These are phyloP conservation scores for Nakazawaea anatomiae DNA, from an alignment of 805 yeast genomes.

Conservation along the genomic window DNA sequence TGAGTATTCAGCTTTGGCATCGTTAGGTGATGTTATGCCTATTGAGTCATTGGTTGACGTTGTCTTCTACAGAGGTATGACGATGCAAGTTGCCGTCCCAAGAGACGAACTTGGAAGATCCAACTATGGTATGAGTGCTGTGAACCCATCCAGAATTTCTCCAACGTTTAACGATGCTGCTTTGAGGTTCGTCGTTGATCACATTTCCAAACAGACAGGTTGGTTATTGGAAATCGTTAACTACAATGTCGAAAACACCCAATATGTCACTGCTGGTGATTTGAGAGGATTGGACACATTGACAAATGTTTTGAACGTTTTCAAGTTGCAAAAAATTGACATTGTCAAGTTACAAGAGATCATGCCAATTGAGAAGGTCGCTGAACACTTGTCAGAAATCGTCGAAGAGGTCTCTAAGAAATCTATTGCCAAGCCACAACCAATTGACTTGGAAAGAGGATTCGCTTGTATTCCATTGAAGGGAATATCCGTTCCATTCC, in stretches of 20 bases:
- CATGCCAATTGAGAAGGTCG: constrained; percentile 82
- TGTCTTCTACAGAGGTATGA: constrained; percentile 99
- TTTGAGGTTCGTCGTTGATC: constrained; percentile 87
- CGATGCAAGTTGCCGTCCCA: constrained; percentile 99
- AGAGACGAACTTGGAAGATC: constrained; percentile 94
- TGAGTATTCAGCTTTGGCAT: constrained; percentile 96
- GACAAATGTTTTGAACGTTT: constrained; percentile 86
- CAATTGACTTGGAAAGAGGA: constrained; percentile 95
- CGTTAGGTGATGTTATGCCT: constrained; percentile 98
- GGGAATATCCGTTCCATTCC: constrained; percentile 99
- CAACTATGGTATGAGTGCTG: constrained; percentile 98
- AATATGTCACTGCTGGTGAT: constrained; percentile 98
- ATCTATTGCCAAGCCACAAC: constrained; percentile 86
- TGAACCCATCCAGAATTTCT: constrained; percentile 91
- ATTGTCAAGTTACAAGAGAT: constrained; percentile 80
- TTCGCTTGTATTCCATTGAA: constrained; percentile 96
- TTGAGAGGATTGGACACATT: constrained; percentile 90
- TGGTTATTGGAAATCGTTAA: constrained; percentile 98
- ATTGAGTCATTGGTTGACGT: constrained; percentile 95
- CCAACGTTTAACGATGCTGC: constrained; percentile 90
- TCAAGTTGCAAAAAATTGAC: constrained; percentile 92
- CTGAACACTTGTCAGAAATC: constrained; percentile 82
- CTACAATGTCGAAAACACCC: constrained; percentile 96
- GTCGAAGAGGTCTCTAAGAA: constrained; percentile 79
- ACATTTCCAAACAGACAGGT: constrained; percentile 73